phyloP scores from a whole-genome alignment of 2,329 filamentous ascomycete species.

The Neonectria coccinea region DNA sequence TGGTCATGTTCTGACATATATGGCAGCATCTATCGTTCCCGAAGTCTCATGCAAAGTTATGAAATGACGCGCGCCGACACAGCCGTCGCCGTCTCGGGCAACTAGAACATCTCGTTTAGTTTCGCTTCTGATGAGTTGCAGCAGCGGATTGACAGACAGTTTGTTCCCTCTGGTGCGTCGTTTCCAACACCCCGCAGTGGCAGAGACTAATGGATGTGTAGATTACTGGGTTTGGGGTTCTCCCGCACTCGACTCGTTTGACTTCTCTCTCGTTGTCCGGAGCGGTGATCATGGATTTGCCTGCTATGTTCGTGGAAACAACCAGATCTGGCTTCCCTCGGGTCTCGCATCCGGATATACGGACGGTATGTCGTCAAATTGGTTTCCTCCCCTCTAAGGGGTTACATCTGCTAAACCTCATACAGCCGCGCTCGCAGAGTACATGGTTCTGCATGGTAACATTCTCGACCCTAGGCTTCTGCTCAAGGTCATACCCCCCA shows the following conservation, averaged over 20 bases:
- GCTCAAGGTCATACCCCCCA: conserved; percentile 1
- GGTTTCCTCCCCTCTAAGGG: fast-evolving
- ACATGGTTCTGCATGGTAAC: conserved; percentile 16
- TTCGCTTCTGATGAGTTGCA: conserved; percentile 2
- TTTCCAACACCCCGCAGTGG: fast-evolving
- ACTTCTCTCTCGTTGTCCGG: conserved; percentile 28
- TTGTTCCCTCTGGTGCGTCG: conserved; percentile 12
- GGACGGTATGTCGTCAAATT: conserved; percentile 1
- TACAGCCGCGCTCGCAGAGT: conserved; percentile 8
- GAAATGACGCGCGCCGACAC: conserved; percentile 25
- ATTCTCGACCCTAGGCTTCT: conserved; percentile 26
- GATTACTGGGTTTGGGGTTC: conserved; percentile 32
- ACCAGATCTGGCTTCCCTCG: conserved; percentile 23
- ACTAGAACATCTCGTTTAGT: conserved; percentile 29
- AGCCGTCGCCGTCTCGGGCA: conserved; percentile 19
- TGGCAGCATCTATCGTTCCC: conserved; percentile 23
- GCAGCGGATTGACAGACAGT: conserved; percentile 29
- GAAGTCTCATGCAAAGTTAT: conserved; percentile 36
- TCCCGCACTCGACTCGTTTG: conserved; percentile 10
- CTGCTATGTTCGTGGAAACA: conserved; percentile 29
- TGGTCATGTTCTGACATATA: neutral
- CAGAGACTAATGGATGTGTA: neutral
- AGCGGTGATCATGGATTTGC: conserved; percentile 21
- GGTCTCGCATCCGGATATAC: conserved; percentile 24
- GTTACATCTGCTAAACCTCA: fast-evolving